Evolutionary conservation across 1,284 basidiomycete species (phyloP).

Genomic region (Cryptococcus sp.): DNA sequence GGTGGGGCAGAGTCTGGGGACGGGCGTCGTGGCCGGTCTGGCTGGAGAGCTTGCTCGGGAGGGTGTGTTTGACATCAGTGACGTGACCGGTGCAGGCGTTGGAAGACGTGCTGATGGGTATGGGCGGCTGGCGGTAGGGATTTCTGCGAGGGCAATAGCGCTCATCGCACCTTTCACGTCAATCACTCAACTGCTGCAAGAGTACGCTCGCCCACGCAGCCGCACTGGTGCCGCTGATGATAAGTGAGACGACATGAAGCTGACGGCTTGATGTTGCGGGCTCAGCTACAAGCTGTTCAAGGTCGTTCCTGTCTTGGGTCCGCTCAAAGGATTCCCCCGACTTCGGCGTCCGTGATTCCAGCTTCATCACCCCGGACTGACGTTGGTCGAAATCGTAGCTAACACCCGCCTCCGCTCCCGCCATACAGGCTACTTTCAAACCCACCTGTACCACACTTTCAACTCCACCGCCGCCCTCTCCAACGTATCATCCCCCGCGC

Average conservation of each 20-base stretch:
- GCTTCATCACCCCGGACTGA: no score
- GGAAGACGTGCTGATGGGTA: background rate
- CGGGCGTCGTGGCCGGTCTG: slow-evolving; percentile 65
- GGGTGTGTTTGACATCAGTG: slow-evolving; percentile 22
- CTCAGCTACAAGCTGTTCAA: slow-evolving; percentile 37
- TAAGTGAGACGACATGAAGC: no score
- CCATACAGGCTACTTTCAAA: slow-evolving; percentile 27
- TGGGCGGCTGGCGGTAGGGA: slow-evolving; percentile 14
- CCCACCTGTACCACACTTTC: slow-evolving; percentile 29
- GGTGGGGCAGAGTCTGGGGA: slow-evolving; percentile 78
- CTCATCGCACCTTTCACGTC: slow-evolving; percentile 46
- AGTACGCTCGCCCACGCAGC: no score
- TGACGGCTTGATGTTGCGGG: background rate
- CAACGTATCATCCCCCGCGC: slow-evolving; percentile 61
- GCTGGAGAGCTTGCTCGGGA: slow-evolving; percentile 34
- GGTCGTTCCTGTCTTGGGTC: slow-evolving; percentile 37
- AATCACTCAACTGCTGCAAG: slow-evolving; percentile 26
- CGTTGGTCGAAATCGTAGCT: background rate
- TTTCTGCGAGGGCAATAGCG: slow-evolving; percentile 34
- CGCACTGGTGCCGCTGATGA: no score
- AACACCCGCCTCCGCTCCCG: no score
- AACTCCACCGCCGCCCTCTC: slow-evolving; percentile 28
- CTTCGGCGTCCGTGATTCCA: slow-evolving; percentile 27
- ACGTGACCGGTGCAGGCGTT: background rate
- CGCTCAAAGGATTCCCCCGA: slow-evolving; percentile 26